A percentile compares a stretch with the other conserved stretches of the same genome.
These are phyloP conservation scores for Colletotrichum chrysophilum DNA, from an alignment of 2,329 filamentous ascomycete genomes.

Conservation along the genomic window DNA sequence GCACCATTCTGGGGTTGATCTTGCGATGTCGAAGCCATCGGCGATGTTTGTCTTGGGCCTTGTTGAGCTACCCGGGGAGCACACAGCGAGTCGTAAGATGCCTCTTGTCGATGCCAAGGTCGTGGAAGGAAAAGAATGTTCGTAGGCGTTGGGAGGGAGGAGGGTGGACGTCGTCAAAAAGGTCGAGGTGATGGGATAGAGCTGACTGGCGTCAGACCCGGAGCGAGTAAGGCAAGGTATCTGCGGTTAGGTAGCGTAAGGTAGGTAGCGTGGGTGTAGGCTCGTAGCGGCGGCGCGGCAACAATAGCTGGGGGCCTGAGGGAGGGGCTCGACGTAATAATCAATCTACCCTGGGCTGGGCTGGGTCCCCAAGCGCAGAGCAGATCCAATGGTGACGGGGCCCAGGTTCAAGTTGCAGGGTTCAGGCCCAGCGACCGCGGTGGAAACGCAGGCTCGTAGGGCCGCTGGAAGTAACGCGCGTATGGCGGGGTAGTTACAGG, in stretches of 20 bases:
- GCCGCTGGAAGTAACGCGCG: conserved; percentile 18
- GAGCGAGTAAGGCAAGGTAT: neutral
- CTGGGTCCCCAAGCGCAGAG: conserved; percentile 2
- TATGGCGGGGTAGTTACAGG: conserved; percentile 19
- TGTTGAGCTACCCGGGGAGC: neutral
- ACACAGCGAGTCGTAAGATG: neutral
- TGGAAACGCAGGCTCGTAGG: neutral
- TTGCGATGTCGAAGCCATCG: conserved; percentile 21
- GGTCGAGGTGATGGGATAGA: neutral
- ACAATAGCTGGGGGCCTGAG: neutral
- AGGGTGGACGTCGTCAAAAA: neutral
- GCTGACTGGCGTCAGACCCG: conserved; percentile 17
- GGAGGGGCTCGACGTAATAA: conserved; percentile 17
- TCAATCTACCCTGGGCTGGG: conserved; percentile 13
- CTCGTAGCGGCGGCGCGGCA: neutral
- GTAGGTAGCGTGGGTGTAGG: neutral
- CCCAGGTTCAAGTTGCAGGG: neutral
- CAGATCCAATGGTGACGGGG: conserved; percentile 16
- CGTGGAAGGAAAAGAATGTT: neutral
- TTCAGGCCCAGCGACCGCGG: neutral
- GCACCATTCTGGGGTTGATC: conserved; percentile 21
- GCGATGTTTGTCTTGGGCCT: neutral
- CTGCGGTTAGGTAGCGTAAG: neutral
- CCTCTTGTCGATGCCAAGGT: conserved; percentile 1
- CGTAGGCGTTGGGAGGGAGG: neutral